A percentile compares a stretch with the other conserved stretches of the same genome.
phyloP scores from a whole-genome alignment of 371 early-diverging fungal genomes.

The Rhizopus delemar region DNA sequence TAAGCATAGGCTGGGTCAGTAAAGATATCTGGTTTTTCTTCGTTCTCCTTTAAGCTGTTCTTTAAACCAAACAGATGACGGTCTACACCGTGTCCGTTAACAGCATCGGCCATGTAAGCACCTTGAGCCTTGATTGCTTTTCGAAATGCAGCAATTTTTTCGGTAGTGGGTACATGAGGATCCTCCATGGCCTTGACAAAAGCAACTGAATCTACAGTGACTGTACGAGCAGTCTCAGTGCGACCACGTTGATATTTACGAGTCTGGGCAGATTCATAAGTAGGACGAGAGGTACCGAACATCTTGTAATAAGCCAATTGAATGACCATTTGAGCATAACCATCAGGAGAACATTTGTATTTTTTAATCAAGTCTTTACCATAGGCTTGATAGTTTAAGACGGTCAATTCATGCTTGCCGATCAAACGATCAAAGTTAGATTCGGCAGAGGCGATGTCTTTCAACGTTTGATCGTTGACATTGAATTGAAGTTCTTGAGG shows the following conservation, averaged over 20 bases:
- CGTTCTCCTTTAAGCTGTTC: conserved; percentile 62
- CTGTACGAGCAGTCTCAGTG: conserved; percentile 93
- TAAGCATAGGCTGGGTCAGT: conserved; percentile 78
- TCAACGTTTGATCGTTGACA: conserved; percentile 51
- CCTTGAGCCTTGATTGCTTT: conserved; percentile 78
- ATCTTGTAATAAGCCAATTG: conserved; percentile 94
- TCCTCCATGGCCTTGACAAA: conserved; percentile 90
- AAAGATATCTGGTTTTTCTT: conserved; percentile 81
- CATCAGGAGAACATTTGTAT: conserved; percentile 87
- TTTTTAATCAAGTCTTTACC: conserved; percentile 93
- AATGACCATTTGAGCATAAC: conserved; percentile 93
- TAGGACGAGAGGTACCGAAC: conserved; percentile 77
- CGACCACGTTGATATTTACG: conserved; percentile 90
- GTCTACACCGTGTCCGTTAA: conserved; percentile 87
- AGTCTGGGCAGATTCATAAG: conserved; percentile 93
- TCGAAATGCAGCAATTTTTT: conserved; percentile 72
- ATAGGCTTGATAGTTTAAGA: conserved; percentile 79
- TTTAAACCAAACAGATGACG: conserved; percentile 83
- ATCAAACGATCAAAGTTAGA: conserved; percentile 71
- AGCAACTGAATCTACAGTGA: conserved; percentile 74
- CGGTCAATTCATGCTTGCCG: conserved; percentile 76
- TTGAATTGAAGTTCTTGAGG: conserved; percentile 75
- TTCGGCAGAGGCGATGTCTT: conserved; percentile 65
- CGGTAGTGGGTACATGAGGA: conserved; percentile 45
- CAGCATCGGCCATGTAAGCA: conserved; percentile 78